Base-by-base conservation (phyloP, 2,329 filamentous ascomycete species). In the Colletotrichum cereale region DNA sequence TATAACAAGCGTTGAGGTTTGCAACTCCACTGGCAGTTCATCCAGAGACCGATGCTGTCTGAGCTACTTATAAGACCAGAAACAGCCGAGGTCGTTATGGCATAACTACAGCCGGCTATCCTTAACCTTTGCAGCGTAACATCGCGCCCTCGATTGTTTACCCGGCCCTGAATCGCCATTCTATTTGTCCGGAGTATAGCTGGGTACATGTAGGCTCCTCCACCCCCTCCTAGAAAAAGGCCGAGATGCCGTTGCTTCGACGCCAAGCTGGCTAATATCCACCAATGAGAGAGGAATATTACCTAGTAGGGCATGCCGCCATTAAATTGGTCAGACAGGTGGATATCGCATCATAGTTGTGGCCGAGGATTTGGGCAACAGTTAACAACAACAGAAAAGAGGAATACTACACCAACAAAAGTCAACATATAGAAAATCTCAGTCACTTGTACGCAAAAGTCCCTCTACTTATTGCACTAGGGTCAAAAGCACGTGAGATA, bases 221-320 rank as follows among this genome's bases (percentile, higher is more conserved):
- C 36, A 29, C 44, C 36, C 66, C 62, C 38, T 61, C 47, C 24
- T 34, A 55, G 53, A 47, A 42, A 40, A 55, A 70, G 48, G 24
- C 62, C 55, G 55, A 61, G 34, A 56, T 58, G 29, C 55, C 24
- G 47, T 66, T 56, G 11, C 62, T 26, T 66, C 55, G 16, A 31
- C n/a, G 29, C 26, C 4, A 31, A 61, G 29, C 24, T 40, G 21
- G 4, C 1, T 8, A 24, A 61, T 61, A 42, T 40, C 67, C 67
- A 55, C 67, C 62, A 66, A 70, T 70, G 24, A 34, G 38, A 58
- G 21, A n/a, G 1, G 16, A n/a, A 34, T 11, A 42, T 11, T 38
- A 38, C 0, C 24, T 2, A 10, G 18, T 18, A 50, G 47, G 47
- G 24, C n/a, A 26, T 24, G 14, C 24, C n/a, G 44, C 21, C 3